Evolutionary conservation across 345 rosid species (phyloP).

Genomic region (Balakata baccata): DNA sequence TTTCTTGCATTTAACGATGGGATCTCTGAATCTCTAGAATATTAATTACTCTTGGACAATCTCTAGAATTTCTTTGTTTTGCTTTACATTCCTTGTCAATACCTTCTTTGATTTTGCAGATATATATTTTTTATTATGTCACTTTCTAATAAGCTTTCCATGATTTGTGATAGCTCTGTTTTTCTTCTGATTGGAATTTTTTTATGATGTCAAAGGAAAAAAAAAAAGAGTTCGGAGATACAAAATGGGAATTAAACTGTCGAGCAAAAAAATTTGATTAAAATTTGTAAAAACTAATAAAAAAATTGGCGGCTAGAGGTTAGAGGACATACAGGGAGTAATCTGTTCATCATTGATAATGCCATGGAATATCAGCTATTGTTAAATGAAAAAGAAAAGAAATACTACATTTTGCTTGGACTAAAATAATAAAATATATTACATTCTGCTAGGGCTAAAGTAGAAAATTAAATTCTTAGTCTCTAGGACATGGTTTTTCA

Average conservation of each 20-base stretch:
- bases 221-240: too few relatives aligned
- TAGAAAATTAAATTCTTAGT: neutral
- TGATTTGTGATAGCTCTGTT: neutral
- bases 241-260: neutral
- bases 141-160: neutral
- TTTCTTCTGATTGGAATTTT: neutral
- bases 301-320: neutral
- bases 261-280: neutral
- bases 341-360: neutral
- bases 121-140: neutral
- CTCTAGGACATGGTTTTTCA: neutral
- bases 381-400: too few relatives aligned
- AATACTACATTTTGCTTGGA: too few relatives aligned
- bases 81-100: neutral
- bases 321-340: neutral
- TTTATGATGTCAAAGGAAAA: neutral
- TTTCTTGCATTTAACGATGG: neutral
- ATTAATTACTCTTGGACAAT: neutral
- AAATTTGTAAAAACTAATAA: neutral
- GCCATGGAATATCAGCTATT: too few relatives aligned
- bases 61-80: neutral
- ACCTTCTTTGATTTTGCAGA: neutral
- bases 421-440: too few relatives aligned
- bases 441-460: too few relatives aligned
- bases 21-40: neutral